Percentiles rank a stretch among this genome's conserved stretches.
phyloP scores from a whole-genome alignment of 345 rosid species.

The Odontarrhena argentea region DNA sequence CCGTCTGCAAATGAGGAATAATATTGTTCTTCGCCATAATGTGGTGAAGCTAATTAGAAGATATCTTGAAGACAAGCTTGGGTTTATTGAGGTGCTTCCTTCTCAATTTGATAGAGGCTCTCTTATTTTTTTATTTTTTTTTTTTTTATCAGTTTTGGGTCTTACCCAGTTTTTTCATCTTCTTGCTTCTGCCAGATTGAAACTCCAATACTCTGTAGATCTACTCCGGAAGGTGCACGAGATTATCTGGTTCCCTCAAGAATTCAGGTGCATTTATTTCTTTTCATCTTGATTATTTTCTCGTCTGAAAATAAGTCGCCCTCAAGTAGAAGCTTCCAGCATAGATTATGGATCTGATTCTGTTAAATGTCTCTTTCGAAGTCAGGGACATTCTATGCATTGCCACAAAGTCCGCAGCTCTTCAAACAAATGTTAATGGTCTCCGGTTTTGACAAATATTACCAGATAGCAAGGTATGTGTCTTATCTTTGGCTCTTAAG shows the following conservation, averaged over 20 bases:
- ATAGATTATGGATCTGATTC: slow-evolving; percentile 46
- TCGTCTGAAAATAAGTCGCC: neutral
- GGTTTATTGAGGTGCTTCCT: slow-evolving; percentile 74
- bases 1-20: slow-evolving; percentile 80
- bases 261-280: slow-evolving; percentile 69
- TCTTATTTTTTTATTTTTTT: neutral
- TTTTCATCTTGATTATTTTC: slow-evolving; percentile 6
- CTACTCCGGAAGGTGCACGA: slow-evolving; percentile 98
- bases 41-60: slow-evolving; percentile 88
- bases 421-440: slow-evolving; percentile 99
- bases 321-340: slow-evolving; percentile 28
- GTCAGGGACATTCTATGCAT: slow-evolving; percentile 98
- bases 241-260: slow-evolving; percentile 97
- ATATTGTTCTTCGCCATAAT: slow-evolving; percentile 78
- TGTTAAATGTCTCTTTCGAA: slow-evolving; percentile 58
- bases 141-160: neutral
- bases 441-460: slow-evolving; percentile 93
- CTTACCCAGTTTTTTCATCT: slow-evolving; percentile 36
- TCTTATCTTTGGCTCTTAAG: slow-evolving; percentile 26
- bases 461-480: slow-evolving; percentile 87
- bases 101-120: slow-evolving; percentile 17
- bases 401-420: slow-evolving; percentile 97
- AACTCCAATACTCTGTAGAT: slow-evolving; percentile 93
- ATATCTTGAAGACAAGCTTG: slow-evolving; percentile 82
- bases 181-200: slow-evolving; percentile 83